These are phyloP conservation scores for Sporothrix brunneoviolacea DNA, from an alignment of 2,329 filamentous ascomycete genomes.

Conservation along the genomic window DNA sequence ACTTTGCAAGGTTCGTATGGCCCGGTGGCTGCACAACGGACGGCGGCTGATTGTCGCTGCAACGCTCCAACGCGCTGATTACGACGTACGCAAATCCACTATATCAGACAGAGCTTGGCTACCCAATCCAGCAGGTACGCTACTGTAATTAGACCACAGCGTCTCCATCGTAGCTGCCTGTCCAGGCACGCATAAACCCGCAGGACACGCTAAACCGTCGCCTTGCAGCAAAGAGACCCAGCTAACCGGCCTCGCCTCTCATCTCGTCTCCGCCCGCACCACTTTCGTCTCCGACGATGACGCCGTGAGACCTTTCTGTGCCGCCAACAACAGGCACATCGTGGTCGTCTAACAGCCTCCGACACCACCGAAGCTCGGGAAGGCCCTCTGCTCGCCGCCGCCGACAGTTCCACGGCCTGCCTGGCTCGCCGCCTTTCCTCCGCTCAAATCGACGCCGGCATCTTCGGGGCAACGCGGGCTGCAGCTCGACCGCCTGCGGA, in stretches of 20 bases:
- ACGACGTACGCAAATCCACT: too few species aligned
- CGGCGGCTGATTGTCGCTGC: too few species aligned
- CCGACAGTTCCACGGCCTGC: background rate
- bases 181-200: background rate
- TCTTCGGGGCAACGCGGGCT: too few species aligned
- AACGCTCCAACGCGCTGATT: background rate
- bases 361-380: too few species aligned
- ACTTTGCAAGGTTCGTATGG: too few species aligned
- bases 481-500: background rate
- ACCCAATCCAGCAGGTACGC: too few species aligned
- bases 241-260: background rate
- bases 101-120: too few species aligned
- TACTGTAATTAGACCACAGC: too few species aligned
- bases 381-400: too few species aligned
- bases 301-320: background rate
- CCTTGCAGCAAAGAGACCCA: too few species aligned
- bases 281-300: constrained; percentile 5
- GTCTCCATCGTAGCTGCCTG: constrained; percentile 4
- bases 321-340: background rate
- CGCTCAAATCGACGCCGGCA: background rate
- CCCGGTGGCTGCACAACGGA: too few species aligned
- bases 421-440: background rate
- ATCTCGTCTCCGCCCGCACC: background rate
- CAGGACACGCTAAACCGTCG: background rate
- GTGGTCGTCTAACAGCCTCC: background rate